Evolutionary conservation across 306 rosid species (phyloP), one percentile per base, ranked within the genome.

Genomic region (Casuarina equisetifolia): DNA sequence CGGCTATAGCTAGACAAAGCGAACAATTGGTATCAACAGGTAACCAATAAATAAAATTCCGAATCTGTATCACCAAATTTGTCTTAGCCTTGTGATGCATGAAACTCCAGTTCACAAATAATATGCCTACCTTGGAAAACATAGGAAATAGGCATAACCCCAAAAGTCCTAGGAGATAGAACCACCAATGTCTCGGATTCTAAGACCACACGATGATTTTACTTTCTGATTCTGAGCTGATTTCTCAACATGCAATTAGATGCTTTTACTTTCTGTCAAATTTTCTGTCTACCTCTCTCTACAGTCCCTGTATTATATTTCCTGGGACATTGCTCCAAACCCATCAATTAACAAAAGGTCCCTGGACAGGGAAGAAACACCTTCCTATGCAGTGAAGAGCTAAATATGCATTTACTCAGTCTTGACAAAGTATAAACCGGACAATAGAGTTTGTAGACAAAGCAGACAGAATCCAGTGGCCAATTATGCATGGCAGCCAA

Each of bases 181-280:
- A 40, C 15, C 44, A 11, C 69, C 44, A 62, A 4, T 11, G 17
- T 62, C 44, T 62, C 69, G 13, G 44, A 62, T 62, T 62, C 69
- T 38, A 12, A 62, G 69, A 62, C 12, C 16, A 11, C 69, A 36
- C n/a, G 44, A 10, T 25, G 32, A 1, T 25, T 25, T 25, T 25
- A 25, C 32, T 25, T 25, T 25, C 32, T 25, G 32, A 25, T 25
- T 25, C 32, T 25, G 32, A 66, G 15, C 71, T 66, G 9, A 66
- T 66, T 62, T 66, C 50, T 66, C 50, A 66, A 66, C 50, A 66
- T 40, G 71, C 71, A 66, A n/a, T 66, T 40, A 66, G 50, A 66
- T 42, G 15, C 9, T 40, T 66, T 66, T 66, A 13, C n/a, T 66
- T 42, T 66, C 50, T 25, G 35, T 42, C 49, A 66, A 40, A 40